phyloP scores from a whole-genome alignment of 2,329 filamentous ascomycete genomes.

The Elsinoe fawcettii region DNA sequence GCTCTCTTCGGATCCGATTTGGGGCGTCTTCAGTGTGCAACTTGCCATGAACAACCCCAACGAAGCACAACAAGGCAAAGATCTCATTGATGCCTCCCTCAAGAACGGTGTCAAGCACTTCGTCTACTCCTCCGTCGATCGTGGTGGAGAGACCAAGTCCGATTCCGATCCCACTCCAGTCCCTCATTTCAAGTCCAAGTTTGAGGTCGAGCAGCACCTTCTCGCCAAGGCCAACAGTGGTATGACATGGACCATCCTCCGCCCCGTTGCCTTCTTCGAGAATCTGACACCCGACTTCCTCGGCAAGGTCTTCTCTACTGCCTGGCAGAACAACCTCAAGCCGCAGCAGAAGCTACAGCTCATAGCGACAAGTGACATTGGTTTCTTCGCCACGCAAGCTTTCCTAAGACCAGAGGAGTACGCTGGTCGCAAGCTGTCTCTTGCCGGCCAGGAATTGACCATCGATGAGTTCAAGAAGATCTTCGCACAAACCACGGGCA shows the following conservation, averaged over 20 bases:
- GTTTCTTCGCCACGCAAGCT: slow-evolving; percentile 39
- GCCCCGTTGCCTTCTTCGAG: slow-evolving; percentile 57
- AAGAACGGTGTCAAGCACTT: slow-evolving; percentile 51
- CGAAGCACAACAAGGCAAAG: slow-evolving; percentile 51
- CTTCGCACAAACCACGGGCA: slow-evolving; percentile 9
- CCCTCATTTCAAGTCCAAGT: slow-evolving; percentile 55
- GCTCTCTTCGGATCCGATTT: slow-evolving; percentile 33
- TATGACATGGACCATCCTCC: slow-evolving; percentile 53
- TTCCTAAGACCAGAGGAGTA: slow-evolving; percentile 35
- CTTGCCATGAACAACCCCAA: slow-evolving; percentile 17
- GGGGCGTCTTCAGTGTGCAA: slow-evolving; percentile 56
- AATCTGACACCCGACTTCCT: slow-evolving; percentile 43
- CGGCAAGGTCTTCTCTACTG: slow-evolving; percentile 38
- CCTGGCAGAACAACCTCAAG: slow-evolving; percentile 22
- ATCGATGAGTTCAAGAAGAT: slow-evolving; percentile 10
- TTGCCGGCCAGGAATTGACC: slow-evolving; percentile 38
- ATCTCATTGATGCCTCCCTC: slow-evolving; percentile 51
- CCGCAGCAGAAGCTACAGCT: slow-evolving; percentile 32
- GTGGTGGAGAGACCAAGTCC: slow-evolving; percentile 48
- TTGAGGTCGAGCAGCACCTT: slow-evolving; percentile 54
- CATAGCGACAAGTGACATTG: slow-evolving; percentile 39
- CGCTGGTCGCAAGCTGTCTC: slow-evolving; percentile 32
- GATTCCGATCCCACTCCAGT: slow-evolving; percentile 48
- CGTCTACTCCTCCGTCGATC: slow-evolving; percentile 51
- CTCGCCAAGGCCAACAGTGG: slow-evolving; percentile 36